Base-by-base conservation (phyloP, 2,329 filamentous ascomycete genomes). In the Lachnellula hyalina region DNA sequence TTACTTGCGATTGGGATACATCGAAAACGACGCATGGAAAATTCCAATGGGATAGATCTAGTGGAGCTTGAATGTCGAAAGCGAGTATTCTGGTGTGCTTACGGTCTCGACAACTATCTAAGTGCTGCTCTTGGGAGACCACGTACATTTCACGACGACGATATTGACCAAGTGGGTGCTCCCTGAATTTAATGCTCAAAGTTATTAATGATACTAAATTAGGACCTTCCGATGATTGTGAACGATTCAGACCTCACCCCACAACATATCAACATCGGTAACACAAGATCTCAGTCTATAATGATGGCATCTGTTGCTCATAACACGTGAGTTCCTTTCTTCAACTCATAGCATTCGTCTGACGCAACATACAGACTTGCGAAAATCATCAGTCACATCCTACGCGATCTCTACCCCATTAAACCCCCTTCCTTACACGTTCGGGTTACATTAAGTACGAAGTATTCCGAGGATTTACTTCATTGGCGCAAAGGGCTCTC, bases 71-170 rank as follows among this genome's bases (percentile, higher is more conserved):
- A 82, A 58, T 75, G 77, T 45, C 73, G 78, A 3, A 77, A 77
- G 57, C 71, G 80, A n/a, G 73, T 82, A 0, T 86, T 87, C 51
- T 87, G 84, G 84, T 81, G 79, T 34, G 79, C 81, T 0, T 87
- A 86, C 62, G 80, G 77, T 14, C 69, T 87, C 3, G 83, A 87
- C 63, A 83, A 80, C 49, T 86, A 87, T 57, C 73, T 87, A 12
- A 83, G 82, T 52, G 79, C 81, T 19, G 79, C 82, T 49, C 74
- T 86, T 9, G 84, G 84, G 1, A 73, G 83, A 17, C 84, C 84
- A 1, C 70, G 79, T 15, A 75, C 82, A 2, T 81, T 86, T 48
- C 83, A 83, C 55, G 81, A 86, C 47, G 82, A 85, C 45, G 82
- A 85, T 52, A 84, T 86, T 49, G 83, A 86, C 57, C 81, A 85